Base-by-base conservation (phyloP, 2,329 filamentous ascomycete species). In the Aspergillus quadricinctus region DNA sequence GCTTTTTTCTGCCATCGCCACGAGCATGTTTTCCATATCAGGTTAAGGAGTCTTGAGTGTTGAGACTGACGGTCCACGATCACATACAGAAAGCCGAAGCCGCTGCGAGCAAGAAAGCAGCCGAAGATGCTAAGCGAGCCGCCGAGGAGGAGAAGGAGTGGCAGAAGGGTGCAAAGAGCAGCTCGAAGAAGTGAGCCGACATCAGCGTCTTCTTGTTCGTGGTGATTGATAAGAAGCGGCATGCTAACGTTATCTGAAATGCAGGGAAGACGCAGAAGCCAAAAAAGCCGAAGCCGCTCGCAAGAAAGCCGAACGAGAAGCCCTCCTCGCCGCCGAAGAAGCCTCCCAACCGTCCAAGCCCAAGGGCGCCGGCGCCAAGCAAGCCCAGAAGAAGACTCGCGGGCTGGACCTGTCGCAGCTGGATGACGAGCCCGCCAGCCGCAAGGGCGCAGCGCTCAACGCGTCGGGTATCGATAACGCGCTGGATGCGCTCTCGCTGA, bases 391-490 rank as follows among this genome's bases (percentile, higher is more conserved):
- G 64, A 87, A 86, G 71, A 76, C 82, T 56, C 82, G 84, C 59
- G 89, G 89, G 25, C 82, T 93, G 40, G 89, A 92, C 67, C 82
- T 93, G 43, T 83, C 82, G 19, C 87, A 89, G 71, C 86, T 96
- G 62, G 89, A 94, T 66, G 83, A 83, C 7, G 70, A 75, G 1
- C 73, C 78, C 3, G 73, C 76, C 60, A 77, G 72, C 60, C 66
- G 64, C 57, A 80, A 80, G 61, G 76, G 78, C 14, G 73, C 85
- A 9, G 75, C 89, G 0, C 82, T 97, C 66, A 92, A 88, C 72
- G 92, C 92, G 3, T 83, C 88, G 0, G 92, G 92, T 67, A 96
- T 99, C 73, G 92, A 97, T 73, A 93, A 97, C 68, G 92, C 92
- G 0, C 84, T 97, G 50, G 92, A 97, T 67, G 92, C 92, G 3